phyloP scores from a whole-genome alignment of 306 rosid species.

The Malus sylvestris region DNA sequence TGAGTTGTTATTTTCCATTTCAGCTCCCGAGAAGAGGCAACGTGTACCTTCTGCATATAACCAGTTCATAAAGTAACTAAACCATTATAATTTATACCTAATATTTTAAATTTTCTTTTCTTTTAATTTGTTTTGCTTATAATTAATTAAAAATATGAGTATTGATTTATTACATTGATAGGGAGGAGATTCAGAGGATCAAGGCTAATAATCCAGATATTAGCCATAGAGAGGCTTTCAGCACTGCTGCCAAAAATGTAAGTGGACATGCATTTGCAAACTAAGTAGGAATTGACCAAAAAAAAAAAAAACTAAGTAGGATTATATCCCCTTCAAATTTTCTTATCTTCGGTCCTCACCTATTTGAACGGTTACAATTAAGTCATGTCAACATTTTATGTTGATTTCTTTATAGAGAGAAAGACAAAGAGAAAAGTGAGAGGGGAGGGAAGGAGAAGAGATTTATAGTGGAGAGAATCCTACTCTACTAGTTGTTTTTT shows the following conservation, averaged over 20 bases:
- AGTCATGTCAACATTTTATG: too few relatives aligned
- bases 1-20: constrained; percentile 60
- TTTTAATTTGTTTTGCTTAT: neutral
- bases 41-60: constrained; percentile 99
- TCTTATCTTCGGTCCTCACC: too few relatives aligned
- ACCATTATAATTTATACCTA: neutral
- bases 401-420: too few relatives aligned
- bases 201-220: constrained; percentile 96
- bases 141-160: neutral
- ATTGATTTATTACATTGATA: constrained; percentile 1
- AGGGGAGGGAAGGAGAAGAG: too few relatives aligned
- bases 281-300: too few relatives aligned
- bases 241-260: constrained; percentile 97
- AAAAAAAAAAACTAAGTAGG: neutral
- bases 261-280: neutral
- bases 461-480: too few relatives aligned
- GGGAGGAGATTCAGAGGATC: constrained; percentile 99
- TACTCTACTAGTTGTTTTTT: neutral
- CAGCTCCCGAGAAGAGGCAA: constrained; percentile 99
- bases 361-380: too few relatives aligned
- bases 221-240: constrained; percentile 94
- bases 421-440: too few relatives aligned
- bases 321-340: too few relatives aligned
- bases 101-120: neutral
- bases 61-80: constrained; percentile 85